A percentile compares a stretch with the other conserved stretches of the same genome.
phyloP scores from a whole-genome alignment of 768 basidiomycete species.

The Rhizopogon vinicolor region DNA sequence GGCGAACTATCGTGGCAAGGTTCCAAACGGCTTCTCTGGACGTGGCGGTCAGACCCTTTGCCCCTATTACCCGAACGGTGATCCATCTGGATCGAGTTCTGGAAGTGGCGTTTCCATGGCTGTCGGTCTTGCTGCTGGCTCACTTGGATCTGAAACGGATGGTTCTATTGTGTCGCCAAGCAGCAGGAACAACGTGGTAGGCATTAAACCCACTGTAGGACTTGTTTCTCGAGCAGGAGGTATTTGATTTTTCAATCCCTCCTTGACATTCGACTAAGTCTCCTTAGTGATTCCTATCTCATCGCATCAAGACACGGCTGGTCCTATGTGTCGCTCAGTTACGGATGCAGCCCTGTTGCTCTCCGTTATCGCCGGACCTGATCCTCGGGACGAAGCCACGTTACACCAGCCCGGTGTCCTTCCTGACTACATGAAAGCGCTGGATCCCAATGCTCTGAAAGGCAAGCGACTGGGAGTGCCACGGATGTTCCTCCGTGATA shows the following conservation, averaged over 20 bases:
- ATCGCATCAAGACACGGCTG: conserved; percentile 53
- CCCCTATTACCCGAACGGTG: conserved; percentile 36
- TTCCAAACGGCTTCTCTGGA: conserved; percentile 41
- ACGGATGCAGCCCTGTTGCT: conserved; percentile 53
- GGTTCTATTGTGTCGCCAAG: conserved; percentile 45
- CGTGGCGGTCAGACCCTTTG: conserved; percentile 41
- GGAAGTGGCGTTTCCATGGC: conserved; percentile 39
- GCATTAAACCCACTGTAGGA: conserved; percentile 54
- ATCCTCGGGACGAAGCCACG: conserved; percentile 38
- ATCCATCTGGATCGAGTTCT: conserved; percentile 38
- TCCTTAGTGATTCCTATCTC: conserved; percentile 51
- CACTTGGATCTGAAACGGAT: conserved; percentile 44
- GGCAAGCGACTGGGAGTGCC: conserved; percentile 45
- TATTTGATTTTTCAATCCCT: conserved; percentile 10
- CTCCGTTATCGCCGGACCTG: conserved; percentile 44
- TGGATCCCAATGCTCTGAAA: conserved; percentile 39
- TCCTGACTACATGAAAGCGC: conserved; percentile 53
- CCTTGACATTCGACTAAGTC: background rate
- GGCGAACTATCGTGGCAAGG: conserved; percentile 35
- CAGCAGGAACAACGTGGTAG: conserved; percentile 37
- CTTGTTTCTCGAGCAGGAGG: conserved; percentile 58
- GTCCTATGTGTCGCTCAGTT: conserved; percentile 50
- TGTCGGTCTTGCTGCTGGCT: conserved; percentile 37
- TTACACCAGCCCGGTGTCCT: conserved; percentile 40
- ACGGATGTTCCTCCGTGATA: conserved; percentile 24